A percentile compares a stretch with the other conserved stretches of the same genome.
These are phyloP conservation scores for Aureobasidium sp. DNA, from an alignment of 2,329 filamentous ascomycete species.

Conservation along the genomic window DNA sequence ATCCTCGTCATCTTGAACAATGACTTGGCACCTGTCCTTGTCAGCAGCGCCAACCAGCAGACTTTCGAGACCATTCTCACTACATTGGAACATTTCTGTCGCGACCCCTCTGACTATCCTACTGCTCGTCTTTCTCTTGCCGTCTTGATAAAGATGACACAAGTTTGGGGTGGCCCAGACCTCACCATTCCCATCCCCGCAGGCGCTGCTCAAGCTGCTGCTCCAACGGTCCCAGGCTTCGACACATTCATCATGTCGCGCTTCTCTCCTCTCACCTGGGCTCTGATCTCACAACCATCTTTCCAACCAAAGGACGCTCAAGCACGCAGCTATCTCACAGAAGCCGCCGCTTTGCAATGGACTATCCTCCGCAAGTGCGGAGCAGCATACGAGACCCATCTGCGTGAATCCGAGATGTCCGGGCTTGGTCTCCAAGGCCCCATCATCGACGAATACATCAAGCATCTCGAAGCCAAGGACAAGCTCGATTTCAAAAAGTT, in stretches of 20 bases:
- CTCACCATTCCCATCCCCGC: constrained; percentile 47
- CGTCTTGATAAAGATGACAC: constrained; percentile 74
- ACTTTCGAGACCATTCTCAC: constrained; percentile 83
- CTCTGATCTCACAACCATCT: constrained; percentile 66
- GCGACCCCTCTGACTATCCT: constrained; percentile 62
- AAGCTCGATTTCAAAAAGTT: constrained; percentile 40
- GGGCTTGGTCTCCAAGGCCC: constrained; percentile 60
- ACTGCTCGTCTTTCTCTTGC: constrained; percentile 71
- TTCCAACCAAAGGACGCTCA: constrained; percentile 87
- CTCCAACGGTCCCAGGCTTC: constrained; percentile 68
- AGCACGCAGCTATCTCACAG: constrained; percentile 76
- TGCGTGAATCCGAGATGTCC: constrained; percentile 58
- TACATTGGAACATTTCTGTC: constrained; percentile 77
- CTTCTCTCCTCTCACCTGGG: constrained; percentile 88
- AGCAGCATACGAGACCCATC: constrained; percentile 64
- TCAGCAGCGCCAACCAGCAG: constrained; percentile 82
- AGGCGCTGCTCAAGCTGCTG: constrained; percentile 43
- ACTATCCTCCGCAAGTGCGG: constrained; percentile 88
- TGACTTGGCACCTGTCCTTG: constrained; percentile 77
- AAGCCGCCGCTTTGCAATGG: constrained; percentile 82
- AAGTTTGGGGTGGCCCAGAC: constrained; percentile 85
- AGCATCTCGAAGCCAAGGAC: constrained; percentile 40
- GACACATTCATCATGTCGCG: constrained; percentile 82
- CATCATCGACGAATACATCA: constrained; percentile 58
- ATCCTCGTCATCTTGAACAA: constrained; percentile 85